Evolutionary conservation across 129 eudicot genomes (phyloP), one percentile per base, ranked within the genome.

Genomic region (Chrysanthemum seticuspe): DNA sequence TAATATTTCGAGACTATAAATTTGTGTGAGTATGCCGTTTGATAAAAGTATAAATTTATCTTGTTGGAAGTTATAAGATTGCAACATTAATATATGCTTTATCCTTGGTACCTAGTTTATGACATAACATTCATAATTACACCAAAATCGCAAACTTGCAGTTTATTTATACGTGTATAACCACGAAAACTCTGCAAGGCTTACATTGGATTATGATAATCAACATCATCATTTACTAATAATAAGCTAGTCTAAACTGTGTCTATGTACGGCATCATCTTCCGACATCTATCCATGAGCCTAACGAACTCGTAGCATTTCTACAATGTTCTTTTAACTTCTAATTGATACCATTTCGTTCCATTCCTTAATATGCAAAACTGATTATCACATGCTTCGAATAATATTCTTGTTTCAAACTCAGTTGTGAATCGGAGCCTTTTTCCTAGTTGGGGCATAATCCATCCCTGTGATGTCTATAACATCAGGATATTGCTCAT

Each of bases 401-500:
- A 49, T 75, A 55, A 3, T 62, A 27, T 52, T 29, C 34, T 16
- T 21, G 18, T 65, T 11, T 72, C 59, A 59, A 49, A 54, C 48
- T 81, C 64, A 86, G 70, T 89, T 89, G 83, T 89, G 92, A 57
- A 86, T 85, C 2, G 96, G 92, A 65, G 92, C 73, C 74, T 82
- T 84, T 73, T 87, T 80, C 51, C 73, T 77, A 27, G 88, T 89
- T 0, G 84, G 89, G 52, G 92, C 76, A 74, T 89, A 89, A 71
- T 89, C 96, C 96, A 89, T 86, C 57, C 68, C 89, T 10, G 83
- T 76, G 44, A 91, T 72, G 88, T 82, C 91, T 62, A 81, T 34
- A 63, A 70, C 73, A 47, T 84, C 90, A n/a, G 80, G 88, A 74
- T 82, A 79, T 10, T 54, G 76, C 48, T 82, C 80, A 3, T 78